Conservation (phyloP, 805 yeast species). For the Kazachstania taianensis region DNA sequence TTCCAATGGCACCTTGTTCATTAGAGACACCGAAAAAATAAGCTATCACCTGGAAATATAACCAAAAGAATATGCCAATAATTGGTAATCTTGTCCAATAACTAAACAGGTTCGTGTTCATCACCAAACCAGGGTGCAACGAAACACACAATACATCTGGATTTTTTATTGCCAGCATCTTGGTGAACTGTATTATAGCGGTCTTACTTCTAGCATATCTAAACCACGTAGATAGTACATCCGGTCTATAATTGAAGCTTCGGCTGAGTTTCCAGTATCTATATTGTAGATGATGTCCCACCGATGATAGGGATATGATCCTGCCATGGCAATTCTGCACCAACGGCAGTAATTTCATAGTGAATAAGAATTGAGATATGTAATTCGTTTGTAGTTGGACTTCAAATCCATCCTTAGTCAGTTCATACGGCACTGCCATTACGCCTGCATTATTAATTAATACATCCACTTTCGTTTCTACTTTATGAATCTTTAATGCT, state of each 20-base stretch:
- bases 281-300: slow-evolving; percentile 50
- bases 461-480: slow-evolving; percentile 46
- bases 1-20: slow-evolving; percentile 61
- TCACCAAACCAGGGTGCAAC: slow-evolving; percentile 81
- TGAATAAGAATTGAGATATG: slow-evolving; percentile 62
- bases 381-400: slow-evolving; percentile 73
- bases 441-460: slow-evolving; percentile 73
- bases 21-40: slow-evolving; percentile 58
- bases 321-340: slow-evolving; percentile 37
- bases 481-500: slow-evolving; percentile 33
- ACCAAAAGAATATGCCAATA: slow-evolving; percentile 67
- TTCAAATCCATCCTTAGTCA: slow-evolving; percentile 64
- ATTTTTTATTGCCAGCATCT: slow-evolving; percentile 51
- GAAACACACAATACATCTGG: slow-evolving; percentile 56
- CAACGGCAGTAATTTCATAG: slow-evolving; percentile 47
- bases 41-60: slow-evolving; percentile 59
- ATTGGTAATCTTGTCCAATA: slow-evolving; percentile 73
- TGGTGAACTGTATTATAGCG: slow-evolving; percentile 64
- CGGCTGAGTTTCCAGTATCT: slow-evolving; percentile 37
- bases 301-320: slow-evolving; percentile 52
- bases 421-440: slow-evolving; percentile 60
- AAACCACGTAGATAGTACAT: slow-evolving; percentile 63
- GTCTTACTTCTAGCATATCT: slow-evolving; percentile 71
- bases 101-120: slow-evolving; percentile 65
- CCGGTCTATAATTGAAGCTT: slow-evolving; percentile 48